Conservation (phyloP, 2,329 filamentous ascomycete genomes). For the Penicillium sp. region DNA sequence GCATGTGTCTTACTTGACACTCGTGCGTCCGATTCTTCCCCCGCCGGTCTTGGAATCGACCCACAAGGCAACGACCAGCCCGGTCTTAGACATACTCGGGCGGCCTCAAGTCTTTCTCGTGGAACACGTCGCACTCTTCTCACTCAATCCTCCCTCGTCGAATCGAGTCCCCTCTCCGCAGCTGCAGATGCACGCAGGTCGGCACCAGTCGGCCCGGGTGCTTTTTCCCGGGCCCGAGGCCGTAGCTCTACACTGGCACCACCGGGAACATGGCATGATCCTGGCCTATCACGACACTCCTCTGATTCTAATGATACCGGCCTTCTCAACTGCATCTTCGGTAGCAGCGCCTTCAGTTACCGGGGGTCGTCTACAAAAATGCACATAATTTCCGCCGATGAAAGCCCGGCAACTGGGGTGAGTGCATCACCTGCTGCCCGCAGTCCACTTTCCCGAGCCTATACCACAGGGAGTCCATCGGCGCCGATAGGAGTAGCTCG, state of each 20-base stretch:
- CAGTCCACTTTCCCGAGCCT: constrained; percentile 37
- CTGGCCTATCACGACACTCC: constrained; percentile 37
- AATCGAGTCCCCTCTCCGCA: constrained; percentile 34
- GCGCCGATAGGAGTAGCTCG: constrained; percentile 27
- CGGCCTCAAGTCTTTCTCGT: constrained; percentile 39
- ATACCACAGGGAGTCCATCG: constrained; percentile 38
- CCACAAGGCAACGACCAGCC: constrained; percentile 32
- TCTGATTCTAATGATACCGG: constrained; percentile 53
- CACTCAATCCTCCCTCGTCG: constrained; percentile 35
- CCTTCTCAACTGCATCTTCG: constrained; percentile 59
- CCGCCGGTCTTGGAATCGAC: constrained; percentile 38
- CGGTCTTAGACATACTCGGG: constrained; percentile 35
- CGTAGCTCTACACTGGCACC: constrained; percentile 48
- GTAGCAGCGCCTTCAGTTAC: constrained; percentile 57
- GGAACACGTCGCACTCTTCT: constrained; percentile 34
- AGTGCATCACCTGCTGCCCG: constrained; percentile 31
- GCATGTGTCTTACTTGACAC: constrained; percentile 48
- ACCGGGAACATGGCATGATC: constrained; percentile 31
- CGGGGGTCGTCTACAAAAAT: constrained; percentile 60
- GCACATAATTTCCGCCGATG: constrained; percentile 52
- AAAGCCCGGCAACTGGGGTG: constrained; percentile 27
- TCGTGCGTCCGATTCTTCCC: constrained; percentile 30
- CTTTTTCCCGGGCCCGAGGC: constrained; percentile 43
- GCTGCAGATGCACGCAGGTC: constrained; percentile 34
- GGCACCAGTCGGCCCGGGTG: constrained; percentile 35